Evolutionary conservation across 148 eudicot species (phyloP).

Genomic region (Nepenthes mirabilis): DNA sequence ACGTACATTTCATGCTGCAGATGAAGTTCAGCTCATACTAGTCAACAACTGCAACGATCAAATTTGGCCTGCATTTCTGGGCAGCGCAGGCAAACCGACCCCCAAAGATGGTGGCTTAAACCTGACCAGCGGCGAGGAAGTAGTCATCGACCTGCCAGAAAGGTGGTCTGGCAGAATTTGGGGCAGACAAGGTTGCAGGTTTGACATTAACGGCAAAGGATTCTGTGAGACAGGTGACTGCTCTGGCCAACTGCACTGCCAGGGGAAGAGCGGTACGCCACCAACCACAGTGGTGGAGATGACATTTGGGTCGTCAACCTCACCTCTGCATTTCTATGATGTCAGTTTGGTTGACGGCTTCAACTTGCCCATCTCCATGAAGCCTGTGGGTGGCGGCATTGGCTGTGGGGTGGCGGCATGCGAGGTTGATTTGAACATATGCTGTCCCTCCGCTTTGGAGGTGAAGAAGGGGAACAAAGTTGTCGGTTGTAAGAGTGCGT

Average conservation of each 20-base stretch:
- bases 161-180: constrained; percentile 93
- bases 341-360: constrained; percentile 89
- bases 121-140: constrained; percentile 52
- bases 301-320: constrained; percentile 63
- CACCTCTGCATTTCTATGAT: constrained; percentile 85
- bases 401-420: constrained; percentile 75
- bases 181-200: constrained; percentile 77
- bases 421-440: constrained; percentile 52
- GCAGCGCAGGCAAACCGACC: constrained; percentile 56
- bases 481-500: constrained; percentile 87
- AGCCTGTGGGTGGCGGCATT: constrained; percentile 59
- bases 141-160: constrained; percentile 49
- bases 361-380: constrained; percentile 74
- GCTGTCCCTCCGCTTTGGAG: constrained; percentile 78
- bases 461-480: constrained; percentile 38
- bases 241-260: constrained; percentile 45
- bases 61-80: constrained; percentile 80
- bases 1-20: constrained; percentile 19
- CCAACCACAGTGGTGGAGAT: constrained; percentile 86
- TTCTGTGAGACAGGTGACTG: constrained; percentile 78
- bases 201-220: constrained; percentile 49
- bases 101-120: constrained; percentile 71
- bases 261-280: constrained; percentile 56
- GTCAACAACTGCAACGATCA: constrained; percentile 79
- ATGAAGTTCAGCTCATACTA: constrained; percentile 58